Percentiles rank a stretch among this genome's conserved stretches.
phyloP scores from a whole-genome alignment of 768 basidiomycete species.

The Sporobolomyces pararoseus region DNA sequence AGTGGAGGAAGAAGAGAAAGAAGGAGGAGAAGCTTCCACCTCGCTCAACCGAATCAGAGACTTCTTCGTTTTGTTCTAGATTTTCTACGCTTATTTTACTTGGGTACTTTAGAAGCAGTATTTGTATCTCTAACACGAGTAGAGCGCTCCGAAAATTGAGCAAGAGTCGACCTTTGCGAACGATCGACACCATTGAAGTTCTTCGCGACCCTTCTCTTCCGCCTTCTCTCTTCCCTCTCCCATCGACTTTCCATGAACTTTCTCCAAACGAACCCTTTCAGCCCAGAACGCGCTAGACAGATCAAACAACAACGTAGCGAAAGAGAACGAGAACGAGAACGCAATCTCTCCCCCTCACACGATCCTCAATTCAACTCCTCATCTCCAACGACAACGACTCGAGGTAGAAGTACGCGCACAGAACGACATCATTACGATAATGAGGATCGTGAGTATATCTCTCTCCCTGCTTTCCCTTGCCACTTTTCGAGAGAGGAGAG shows the following conservation, averaged over 20 bases:
- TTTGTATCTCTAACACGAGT: no score
- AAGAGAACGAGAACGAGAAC: neutral
- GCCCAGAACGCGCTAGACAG: neutral
- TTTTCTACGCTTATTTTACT: no score
- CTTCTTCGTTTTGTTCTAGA: neutral
- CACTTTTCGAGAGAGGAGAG: no score
- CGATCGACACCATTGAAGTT: neutral
- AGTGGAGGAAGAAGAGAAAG: no score
- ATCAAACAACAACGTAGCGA: neutral
- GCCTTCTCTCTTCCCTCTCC: neutral
- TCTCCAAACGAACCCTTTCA: neutral
- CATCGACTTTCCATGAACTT: constrained; percentile 6
- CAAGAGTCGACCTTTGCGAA: no score
- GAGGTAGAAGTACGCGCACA: neutral
- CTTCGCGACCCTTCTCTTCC: constrained; percentile 5
- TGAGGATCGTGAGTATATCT: neutral
- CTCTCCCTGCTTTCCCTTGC: neutral
- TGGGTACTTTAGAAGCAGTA: no score
- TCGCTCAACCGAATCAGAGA: no score
- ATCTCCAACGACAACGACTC: neutral
- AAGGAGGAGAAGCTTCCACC: no score
- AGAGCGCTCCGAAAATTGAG: no score
- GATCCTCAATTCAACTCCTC: neutral
- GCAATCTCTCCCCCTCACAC: neutral
- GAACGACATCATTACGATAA: no score